phyloP scores from a whole-genome alignment of 1,284 basidiomycete species.

The Moesziomyces parantarcticus region DNA sequence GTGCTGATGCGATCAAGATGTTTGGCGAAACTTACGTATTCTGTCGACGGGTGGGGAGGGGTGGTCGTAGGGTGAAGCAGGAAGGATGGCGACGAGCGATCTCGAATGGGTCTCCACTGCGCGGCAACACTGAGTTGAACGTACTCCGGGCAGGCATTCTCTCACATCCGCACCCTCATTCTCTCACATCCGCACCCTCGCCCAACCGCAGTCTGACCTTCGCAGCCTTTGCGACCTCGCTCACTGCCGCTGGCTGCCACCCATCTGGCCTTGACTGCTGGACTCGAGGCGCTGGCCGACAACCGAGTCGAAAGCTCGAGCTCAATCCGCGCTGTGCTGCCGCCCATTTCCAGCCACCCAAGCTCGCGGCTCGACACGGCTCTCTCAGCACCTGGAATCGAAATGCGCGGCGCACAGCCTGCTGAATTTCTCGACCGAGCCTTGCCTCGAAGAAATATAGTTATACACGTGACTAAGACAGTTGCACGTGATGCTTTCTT shows the following conservation, averaged over 20 bases:
- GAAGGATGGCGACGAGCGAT: constrained; percentile 42
- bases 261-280: neutral
- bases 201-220: neutral
- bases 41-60: constrained; percentile 34
- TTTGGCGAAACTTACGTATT: constrained; percentile 41
- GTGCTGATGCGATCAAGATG: constrained; percentile 29
- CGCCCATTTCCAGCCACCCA: neutral
- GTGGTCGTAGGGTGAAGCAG: constrained; percentile 43
- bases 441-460: neutral
- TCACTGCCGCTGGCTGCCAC: neutral
- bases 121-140: constrained; percentile 6
- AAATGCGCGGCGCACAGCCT: neutral
- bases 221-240: neutral
- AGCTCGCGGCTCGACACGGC: neutral
- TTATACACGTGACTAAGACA: constrained; percentile 5
- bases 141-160: neutral
- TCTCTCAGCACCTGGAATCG: neutral
- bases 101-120: constrained; percentile 25
- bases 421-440: constrained; percentile 1
- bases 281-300: neutral
- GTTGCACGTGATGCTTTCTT: neutral
- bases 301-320: neutral
- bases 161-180: neutral
- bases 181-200: neutral
- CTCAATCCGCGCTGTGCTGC: neutral